Evolutionary conservation across 2,329 filamentous ascomycete species (phyloP).

Genomic region (Aureobasidium sp.): DNA sequence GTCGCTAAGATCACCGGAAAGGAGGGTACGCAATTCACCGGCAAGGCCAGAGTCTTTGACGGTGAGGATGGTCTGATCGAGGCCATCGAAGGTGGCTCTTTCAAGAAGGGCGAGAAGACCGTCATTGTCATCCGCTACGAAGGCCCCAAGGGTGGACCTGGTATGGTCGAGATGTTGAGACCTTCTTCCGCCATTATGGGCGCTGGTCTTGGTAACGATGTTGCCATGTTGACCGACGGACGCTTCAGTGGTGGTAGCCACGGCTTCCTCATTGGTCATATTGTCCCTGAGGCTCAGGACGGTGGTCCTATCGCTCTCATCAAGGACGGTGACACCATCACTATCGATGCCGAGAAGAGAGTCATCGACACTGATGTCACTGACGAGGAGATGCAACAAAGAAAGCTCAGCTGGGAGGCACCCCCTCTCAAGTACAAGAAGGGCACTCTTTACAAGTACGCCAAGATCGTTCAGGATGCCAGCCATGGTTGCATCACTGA

Average conservation of each 20-base stretch:
- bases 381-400: slow-evolving; percentile 64
- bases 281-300: slow-evolving; percentile 89
- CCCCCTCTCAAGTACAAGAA: slow-evolving; percentile 63
- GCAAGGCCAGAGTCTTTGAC: slow-evolving; percentile 76
- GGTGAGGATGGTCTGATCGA: slow-evolving; percentile 74
- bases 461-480: slow-evolving; percentile 61
- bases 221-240: slow-evolving; percentile 93
- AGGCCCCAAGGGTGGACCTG: slow-evolving; percentile 91
- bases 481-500: slow-evolving; percentile 68
- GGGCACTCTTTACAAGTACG: slow-evolving; percentile 68
- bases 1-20: slow-evolving; percentile 84
- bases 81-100: slow-evolving; percentile 71
- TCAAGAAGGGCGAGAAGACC: slow-evolving; percentile 80
- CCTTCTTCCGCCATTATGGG: slow-evolving; percentile 94
- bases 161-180: slow-evolving; percentile 96
- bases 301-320: slow-evolving; percentile 92
- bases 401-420: slow-evolving; percentile 58
- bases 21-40: slow-evolving; percentile 73
- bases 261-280: slow-evolving; percentile 94
- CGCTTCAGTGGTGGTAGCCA: slow-evolving; percentile 90
- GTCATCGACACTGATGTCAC: slow-evolving; percentile 71
- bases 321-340: slow-evolving; percentile 80
- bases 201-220: slow-evolving; percentile 76
- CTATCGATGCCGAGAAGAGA: slow-evolving; percentile 84
- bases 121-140: slow-evolving; percentile 82